phyloP scores from a whole-genome alignment of 768 basidiomycete genomes.

The Sarcodon sp. region DNA sequence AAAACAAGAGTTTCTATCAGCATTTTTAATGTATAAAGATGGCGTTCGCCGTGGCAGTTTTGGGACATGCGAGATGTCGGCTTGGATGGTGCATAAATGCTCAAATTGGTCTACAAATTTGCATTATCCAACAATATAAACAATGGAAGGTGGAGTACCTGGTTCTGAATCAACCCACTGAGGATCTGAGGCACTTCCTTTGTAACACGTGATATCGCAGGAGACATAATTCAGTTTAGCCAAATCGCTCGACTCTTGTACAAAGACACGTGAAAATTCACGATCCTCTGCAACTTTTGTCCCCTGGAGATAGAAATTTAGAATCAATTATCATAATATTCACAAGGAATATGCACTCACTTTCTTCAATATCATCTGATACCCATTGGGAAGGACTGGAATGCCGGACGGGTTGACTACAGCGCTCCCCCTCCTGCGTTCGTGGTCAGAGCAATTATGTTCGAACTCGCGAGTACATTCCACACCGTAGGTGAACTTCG shows the following conservation, averaged over 20 bases:
- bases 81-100: slow-evolving; percentile 20
- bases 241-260: not conserved
- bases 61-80: slow-evolving; percentile 18
- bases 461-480: slow-evolving; percentile 24
- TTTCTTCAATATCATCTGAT: slow-evolving; percentile 28
- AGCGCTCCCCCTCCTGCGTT: slow-evolving; percentile 16
- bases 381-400: slow-evolving; percentile 24
- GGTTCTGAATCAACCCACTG: slow-evolving; percentile 21
- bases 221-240: slow-evolving; percentile 10
- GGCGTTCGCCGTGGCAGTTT: not conserved
- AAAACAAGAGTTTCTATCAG: slow-evolving; percentile 5
- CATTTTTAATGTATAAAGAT: not conserved
- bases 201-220: slow-evolving; percentile 17
- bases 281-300: slow-evolving; percentile 30
- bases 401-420: slow-evolving; percentile 24
- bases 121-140: not conserved
- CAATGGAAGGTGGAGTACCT: slow-evolving; percentile 8
- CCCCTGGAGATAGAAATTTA: slow-evolving; percentile 16
- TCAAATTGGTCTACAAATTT: slow-evolving; percentile 17
- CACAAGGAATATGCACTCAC: slow-evolving; percentile 12
- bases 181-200: slow-evolving; percentile 15
- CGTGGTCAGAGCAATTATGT: slow-evolving; percentile 25
- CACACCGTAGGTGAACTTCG: slow-evolving; percentile 35
- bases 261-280: slow-evolving; percentile 17
- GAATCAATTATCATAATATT: not conserved